Percentiles rank a stretch among this genome's conserved stretches.
phyloP scores from a whole-genome alignment of 441 rosid genomes.

The Viola pubescens region DNA sequence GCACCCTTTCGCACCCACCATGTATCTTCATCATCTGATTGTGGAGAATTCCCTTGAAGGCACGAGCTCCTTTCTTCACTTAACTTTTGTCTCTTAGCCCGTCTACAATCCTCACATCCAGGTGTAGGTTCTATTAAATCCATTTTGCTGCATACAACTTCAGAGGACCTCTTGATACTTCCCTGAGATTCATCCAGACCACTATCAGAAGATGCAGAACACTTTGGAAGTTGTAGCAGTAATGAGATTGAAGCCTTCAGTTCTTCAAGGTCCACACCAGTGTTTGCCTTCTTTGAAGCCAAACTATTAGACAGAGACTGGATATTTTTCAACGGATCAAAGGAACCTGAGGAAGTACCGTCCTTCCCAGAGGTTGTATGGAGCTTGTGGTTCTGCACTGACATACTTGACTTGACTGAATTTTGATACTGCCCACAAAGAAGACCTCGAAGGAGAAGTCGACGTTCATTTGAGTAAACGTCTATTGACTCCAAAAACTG shows the following conservation, averaged over 20 bases:
- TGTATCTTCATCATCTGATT: constrained; percentile 83
- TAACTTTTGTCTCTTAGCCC: constrained; percentile 68
- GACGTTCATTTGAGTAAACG: constrained; percentile 78
- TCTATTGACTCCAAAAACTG: constrained; percentile 53
- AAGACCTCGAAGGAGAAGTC: constrained; percentile 57
- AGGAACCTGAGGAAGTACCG: constrained; percentile 28
- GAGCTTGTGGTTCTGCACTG: constrained; percentile 44
- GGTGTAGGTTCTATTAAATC: constrained; percentile 54
- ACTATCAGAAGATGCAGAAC: constrained; percentile 38
- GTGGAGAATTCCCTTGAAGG: constrained; percentile 61
- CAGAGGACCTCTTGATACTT: constrained; percentile 57
- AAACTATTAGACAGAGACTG: constrained; percentile 20
- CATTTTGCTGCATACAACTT: constrained; percentile 47
- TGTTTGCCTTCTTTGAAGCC: constrained; percentile 39
- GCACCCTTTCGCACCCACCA: constrained; percentile 94
- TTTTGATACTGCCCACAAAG: constrained; percentile 27
- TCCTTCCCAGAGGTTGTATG: constrained; percentile 27
- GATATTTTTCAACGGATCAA: constrained; percentile 46
- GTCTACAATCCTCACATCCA: constrained; percentile 93
- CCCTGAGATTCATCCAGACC: constrained; percentile 62
- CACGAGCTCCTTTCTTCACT: constrained; percentile 64
- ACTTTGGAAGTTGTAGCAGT: constrained; percentile 65
- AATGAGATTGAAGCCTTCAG: constrained; percentile 67
- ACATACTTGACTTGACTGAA: constrained; percentile 25
- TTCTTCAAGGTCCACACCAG: constrained; percentile 41